Evolutionary conservation across 1,139 yeast genomes (phyloP).

Genomic region (Sugiyamaella japonica): DNA sequence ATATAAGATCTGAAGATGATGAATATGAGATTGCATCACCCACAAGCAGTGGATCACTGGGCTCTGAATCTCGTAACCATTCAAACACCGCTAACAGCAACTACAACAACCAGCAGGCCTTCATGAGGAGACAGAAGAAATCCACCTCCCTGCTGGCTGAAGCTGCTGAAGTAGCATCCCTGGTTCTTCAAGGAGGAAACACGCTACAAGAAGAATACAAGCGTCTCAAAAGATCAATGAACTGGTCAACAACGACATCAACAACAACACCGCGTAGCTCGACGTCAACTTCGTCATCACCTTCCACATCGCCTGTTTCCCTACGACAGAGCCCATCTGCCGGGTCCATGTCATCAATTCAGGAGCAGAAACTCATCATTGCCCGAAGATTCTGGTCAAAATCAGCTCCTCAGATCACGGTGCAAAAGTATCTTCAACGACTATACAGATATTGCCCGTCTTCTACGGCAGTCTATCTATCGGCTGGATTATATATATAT

Average conservation of each 20-base stretch:
- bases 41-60: background rate
- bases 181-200: slow-evolving; percentile 20
- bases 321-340: slow-evolving; percentile 10
- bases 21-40: slow-evolving; percentile 11
- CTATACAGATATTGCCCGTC: slow-evolving; percentile 47
- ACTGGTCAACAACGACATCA: background rate
- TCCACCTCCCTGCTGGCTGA: slow-evolving; percentile 23
- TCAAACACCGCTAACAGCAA: background rate
- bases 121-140: slow-evolving; percentile 11
- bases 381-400: slow-evolving; percentile 44
- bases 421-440: slow-evolving; percentile 43
- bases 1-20: slow-evolving; percentile 6
- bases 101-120: background rate
- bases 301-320: slow-evolving; percentile 8
- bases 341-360: slow-evolving; percentile 16
- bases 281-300: slow-evolving; percentile 6
- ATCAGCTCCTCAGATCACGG: slow-evolving; percentile 41
- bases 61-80: background rate
- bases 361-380: slow-evolving; percentile 28
- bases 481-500: slow-evolving; percentile 43
- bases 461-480: slow-evolving; percentile 47
- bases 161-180: slow-evolving; percentile 29
- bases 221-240: background rate
- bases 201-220: slow-evolving; percentile 13
- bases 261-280: background rate